Evolutionary conservation across 2,329 filamentous ascomycete species (phyloP).

Genomic region (Penicillium sp.): DNA sequence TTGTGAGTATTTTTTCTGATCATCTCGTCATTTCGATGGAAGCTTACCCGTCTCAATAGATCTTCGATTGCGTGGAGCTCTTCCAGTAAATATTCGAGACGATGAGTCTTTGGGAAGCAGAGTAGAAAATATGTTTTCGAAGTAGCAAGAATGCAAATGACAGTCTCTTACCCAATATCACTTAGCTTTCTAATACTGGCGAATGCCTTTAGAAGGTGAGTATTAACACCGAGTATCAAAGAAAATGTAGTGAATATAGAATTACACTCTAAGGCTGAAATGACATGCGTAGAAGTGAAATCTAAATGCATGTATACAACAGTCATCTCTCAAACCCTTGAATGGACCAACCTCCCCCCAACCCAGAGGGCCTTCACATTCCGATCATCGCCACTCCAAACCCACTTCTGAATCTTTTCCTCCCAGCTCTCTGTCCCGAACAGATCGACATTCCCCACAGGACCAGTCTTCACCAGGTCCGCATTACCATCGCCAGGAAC

Average conservation of each 20-base stretch:
- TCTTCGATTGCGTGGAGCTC: constrained; percentile 27
- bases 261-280: not conserved
- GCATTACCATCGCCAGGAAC: not conserved
- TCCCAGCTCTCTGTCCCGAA: constrained; percentile 90
- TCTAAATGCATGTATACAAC: not conserved
- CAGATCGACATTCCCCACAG: constrained; percentile 64
- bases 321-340: not conserved
- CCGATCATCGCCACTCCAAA: constrained; percentile 85
- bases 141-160: not conserved
- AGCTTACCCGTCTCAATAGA: constrained; percentile 8
- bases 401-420: constrained; percentile 83
- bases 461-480: constrained; percentile 33
- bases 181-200: not conserved
- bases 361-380: constrained; percentile 90
- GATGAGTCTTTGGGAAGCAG: too few relatives aligned
- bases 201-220: not conserved
- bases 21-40: not conserved
- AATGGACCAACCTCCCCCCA: constrained; percentile 68
- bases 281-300: not conserved
- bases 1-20: constrained; percentile 22
- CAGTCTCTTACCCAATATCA: too few relatives aligned
- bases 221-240: not conserved
- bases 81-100: constrained; percentile 16
- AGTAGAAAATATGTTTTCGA: not conserved
- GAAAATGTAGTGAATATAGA: not conserved